Evolutionary conservation across 2,329 filamentous ascomycete genomes (phyloP), one percentile per base, ranked within the genome.

Genomic region (Juglanconis juglandina): DNA sequence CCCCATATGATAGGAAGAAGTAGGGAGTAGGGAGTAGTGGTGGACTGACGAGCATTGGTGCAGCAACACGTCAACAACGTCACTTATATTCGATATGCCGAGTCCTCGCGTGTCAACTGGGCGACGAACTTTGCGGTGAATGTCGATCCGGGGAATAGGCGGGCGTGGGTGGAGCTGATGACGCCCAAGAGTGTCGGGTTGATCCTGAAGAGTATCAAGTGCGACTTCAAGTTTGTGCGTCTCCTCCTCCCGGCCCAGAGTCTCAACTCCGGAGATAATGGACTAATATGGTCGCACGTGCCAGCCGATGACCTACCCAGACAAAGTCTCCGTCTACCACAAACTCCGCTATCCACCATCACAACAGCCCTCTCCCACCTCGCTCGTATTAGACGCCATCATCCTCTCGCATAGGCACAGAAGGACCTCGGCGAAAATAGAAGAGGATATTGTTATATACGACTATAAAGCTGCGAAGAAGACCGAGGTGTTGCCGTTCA

Each of bases 1-100:
- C 24, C 24, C 24, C 24, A 24, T 24, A 24, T 24, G 24, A 24
- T 24, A 24, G 24, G 24, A 24, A 24, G 24, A 24, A 24, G 24
- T 24, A 24, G 24, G 17, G 17, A 17, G 2, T 17, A 17, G 17
- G 24, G 24, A 24, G 24, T 24, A 2, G 24, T 24, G 24, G 75
- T 71, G 14, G 30, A 37, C 14, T 41, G 30, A 32, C 17, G 24
- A 44, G 56, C 42, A 63, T 60, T 52, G 50, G 52, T n/a, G 54
- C 53, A 77, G 86, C 85, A 87, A 53, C 92, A 96, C 73, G 89
- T 96, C 53, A 96, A 96, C 72, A 96, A 96, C 68, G 87, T 93
- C 64, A 85, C 84, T 65, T 96, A 96, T 73, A 87, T 90, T 67
- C 84, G 89, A 63, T 96, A 91, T 72, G 92, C 92, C 41, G 93